A percentile compares a stretch with the other conserved stretches of the same genome.
phyloP scores from a whole-genome alignment of 2,329 filamentous ascomycete genomes.

The Metarhizium guizhouense region DNA sequence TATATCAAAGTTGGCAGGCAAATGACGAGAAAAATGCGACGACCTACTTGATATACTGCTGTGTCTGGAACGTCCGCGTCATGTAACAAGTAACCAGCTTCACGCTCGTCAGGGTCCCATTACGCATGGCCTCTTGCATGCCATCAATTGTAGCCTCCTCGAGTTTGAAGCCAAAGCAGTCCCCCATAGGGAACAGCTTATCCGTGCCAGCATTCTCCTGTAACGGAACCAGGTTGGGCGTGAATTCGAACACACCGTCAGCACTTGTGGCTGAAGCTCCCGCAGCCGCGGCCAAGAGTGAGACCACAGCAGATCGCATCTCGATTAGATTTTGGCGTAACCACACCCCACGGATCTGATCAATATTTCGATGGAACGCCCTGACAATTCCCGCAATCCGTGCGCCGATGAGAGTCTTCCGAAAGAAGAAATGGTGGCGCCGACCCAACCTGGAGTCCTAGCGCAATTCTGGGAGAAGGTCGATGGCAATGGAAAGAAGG shows the following conservation, averaged over 20 bases:
- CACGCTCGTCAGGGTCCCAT: constrained; percentile 46
- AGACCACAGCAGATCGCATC: constrained; percentile 4
- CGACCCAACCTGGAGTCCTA: no score
- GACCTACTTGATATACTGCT: constrained; percentile 53
- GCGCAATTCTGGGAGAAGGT: no score
- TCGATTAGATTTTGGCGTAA: background rate
- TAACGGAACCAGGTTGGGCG: constrained; percentile 24
- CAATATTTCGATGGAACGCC: no score
- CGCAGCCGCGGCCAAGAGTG: background rate
- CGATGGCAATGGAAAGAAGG: no score
- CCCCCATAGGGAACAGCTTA: constrained; percentile 50
- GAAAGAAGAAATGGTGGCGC: no score
- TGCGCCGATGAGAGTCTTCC: background rate
- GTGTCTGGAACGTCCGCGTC: constrained; percentile 49
- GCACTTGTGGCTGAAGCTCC: background rate
- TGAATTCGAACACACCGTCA: constrained; percentile 12
- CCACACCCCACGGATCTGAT: background rate
- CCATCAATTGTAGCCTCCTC: constrained; percentile 64
- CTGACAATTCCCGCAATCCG: background rate
- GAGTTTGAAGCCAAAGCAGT: constrained; percentile 50
- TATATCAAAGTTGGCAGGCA: no score
- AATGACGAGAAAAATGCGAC: no score
- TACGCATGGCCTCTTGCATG: constrained; percentile 49
- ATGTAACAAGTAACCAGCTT: constrained; percentile 56
- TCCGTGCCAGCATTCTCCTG: constrained; percentile 26